Base-by-base conservation (phyloP, 345 rosid genomes). In the Salix viminalis region DNA sequence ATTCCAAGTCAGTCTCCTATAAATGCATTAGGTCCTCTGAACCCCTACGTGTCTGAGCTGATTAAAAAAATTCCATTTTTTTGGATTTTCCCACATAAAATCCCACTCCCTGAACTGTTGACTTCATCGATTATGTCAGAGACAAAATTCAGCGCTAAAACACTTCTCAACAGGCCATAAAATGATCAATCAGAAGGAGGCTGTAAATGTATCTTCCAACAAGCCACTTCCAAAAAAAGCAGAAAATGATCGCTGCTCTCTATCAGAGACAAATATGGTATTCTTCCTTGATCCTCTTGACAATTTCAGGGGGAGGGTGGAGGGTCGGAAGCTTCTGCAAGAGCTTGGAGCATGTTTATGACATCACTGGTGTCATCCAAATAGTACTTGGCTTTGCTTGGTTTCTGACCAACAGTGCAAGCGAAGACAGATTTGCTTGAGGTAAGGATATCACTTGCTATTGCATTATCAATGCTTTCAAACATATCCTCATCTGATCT, bases 321-420 rank as follows among this genome's bases (percentile, higher is more conserved):
- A 39, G 85, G 76, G 21, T 84, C 87, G 24, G 92, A 91, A 56
- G 90, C 92, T 68, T 88, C 90, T 1, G 92, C 89, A 12, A 91
- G 91, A 8, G 87, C 88, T 23, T 81, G 84, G 8, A 91, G 95
- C 91, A 88, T 88, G 75, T 56, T 80, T 67, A 91, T 78, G 26
- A 91, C 92, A 15, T 87, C 92, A 37, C 70, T 32, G 8, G 95
- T 75, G 75, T 91, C 93, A 32, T 91, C 96, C 79, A 94, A 73
- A 79, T 92, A 94, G 82, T 94, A 94, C 84, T 87, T 94, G 65
- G 97, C 99, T 84, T 94, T 94, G 87, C 99, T 94, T 62, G 99
- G 99, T 83, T 94, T 92, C 81, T 94, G 99, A 15, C 93, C 97
- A 30, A 94, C 97, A 13, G 97, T 92, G 88, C 97, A 92, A 48